A percentile compares a stretch with the other conserved stretches of the same genome.
Conservation (phyloP, 306 rosid genomes). For the Cicer yamashitae region DNA sequence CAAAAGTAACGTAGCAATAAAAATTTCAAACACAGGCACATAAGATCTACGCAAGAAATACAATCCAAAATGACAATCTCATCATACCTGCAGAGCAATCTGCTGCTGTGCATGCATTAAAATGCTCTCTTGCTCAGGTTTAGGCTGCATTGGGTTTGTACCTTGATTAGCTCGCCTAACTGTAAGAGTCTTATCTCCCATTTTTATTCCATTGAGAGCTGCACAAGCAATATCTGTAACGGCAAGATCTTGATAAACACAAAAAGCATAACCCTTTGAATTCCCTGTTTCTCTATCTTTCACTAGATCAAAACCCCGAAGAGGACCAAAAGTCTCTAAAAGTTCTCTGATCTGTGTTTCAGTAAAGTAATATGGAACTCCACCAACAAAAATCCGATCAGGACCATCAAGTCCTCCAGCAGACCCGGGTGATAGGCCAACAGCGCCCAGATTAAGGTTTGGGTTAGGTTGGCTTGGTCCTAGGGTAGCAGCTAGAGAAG, state of each 20-base stretch:
- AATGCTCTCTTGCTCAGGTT: conserved; percentile 94
- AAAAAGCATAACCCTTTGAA: conserved; percentile 97
- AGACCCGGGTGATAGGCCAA: conserved; percentile 97
- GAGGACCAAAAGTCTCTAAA: conserved; percentile 95
- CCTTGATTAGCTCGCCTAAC: conserved; percentile 99
- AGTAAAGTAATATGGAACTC: conserved; percentile 94
- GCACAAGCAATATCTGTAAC: conserved; percentile 99
- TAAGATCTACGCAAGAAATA: background rate
- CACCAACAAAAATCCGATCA: conserved; percentile 99
- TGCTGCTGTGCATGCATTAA: conserved; percentile 97
- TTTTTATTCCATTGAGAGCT: conserved; percentile 96
- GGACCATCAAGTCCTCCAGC: conserved; percentile 99
- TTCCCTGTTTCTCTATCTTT: conserved; percentile 99
- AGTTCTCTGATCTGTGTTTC: conserved; percentile 96
- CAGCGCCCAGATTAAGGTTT: conserved; percentile 84
- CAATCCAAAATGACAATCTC: background rate
- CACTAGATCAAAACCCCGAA: conserved; percentile 95
- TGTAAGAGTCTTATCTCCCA: conserved; percentile 98
- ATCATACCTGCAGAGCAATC: conserved; percentile 88
- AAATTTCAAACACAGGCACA: background rate
- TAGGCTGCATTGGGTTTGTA: conserved; percentile 75
- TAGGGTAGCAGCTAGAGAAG: conserved; percentile 95
- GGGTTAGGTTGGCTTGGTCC: conserved; percentile 99
- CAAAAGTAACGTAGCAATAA: conserved; percentile 19
- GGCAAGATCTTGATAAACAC: conserved; percentile 98